Percentiles rank a stretch among this genome's conserved stretches.
Conservation (phyloP, 768 basidiomycete species). For the Psilocybe cyanescens region DNA sequence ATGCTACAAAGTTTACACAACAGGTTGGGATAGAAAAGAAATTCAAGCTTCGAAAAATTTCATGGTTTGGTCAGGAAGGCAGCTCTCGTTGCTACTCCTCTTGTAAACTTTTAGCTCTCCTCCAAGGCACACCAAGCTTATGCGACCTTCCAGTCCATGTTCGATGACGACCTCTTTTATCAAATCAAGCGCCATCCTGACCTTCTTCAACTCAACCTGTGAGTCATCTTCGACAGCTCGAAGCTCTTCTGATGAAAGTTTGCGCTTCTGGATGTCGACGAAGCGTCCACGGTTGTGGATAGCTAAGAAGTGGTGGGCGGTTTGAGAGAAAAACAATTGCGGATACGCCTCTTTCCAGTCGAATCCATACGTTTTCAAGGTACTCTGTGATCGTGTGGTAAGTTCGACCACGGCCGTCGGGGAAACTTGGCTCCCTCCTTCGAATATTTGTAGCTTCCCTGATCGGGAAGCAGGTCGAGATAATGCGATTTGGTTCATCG, state of each 20-base stretch:
- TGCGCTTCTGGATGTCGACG: conserved; percentile 48
- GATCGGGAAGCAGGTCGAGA: conserved; percentile 21
- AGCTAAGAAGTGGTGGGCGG: conserved; percentile 61
- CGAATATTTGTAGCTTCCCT: conserved; percentile 27
- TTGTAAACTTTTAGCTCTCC: conserved; percentile 54
- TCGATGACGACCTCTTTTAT: conserved; percentile 55
- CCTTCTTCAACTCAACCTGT: conserved; percentile 40
- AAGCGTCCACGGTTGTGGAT: conserved; percentile 62
- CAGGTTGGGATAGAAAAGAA: neutral
- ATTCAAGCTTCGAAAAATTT: conserved; percentile 30
- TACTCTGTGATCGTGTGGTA: conserved; percentile 42
- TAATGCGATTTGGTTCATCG: conserved; percentile 36
- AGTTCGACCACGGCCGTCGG: conserved; percentile 49
- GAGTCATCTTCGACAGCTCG: conserved; percentile 31
- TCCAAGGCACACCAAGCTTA: conserved; percentile 57
- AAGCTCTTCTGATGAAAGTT: conserved; percentile 41
- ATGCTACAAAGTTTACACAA: neutral
- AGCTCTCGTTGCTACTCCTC: conserved; percentile 44
- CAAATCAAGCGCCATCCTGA: conserved; percentile 40
- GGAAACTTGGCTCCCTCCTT: conserved; percentile 40
- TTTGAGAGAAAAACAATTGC: conserved; percentile 74
- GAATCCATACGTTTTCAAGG: conserved; percentile 26
- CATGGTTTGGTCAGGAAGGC: conserved; percentile 49
- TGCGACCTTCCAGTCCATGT: conserved; percentile 52
- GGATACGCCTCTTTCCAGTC: conserved; percentile 68